phyloP scores from a whole-genome alignment of 179 eudicot genomes.

The Spinacia oleracea region DNA sequence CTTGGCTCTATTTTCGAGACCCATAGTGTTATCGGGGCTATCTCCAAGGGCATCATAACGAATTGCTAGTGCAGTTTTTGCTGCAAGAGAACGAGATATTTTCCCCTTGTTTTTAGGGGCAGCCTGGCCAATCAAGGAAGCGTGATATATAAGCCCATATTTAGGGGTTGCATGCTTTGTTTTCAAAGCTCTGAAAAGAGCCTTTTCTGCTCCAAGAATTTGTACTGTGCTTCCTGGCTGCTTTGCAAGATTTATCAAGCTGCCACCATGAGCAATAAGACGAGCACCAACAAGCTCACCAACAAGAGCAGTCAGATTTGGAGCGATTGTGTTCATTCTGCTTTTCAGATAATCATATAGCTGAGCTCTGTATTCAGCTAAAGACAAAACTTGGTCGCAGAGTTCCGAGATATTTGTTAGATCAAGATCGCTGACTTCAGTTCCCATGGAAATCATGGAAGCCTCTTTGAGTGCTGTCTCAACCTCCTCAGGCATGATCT shows the following conservation, averaged over 20 bases:
- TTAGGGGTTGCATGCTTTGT: constrained; percentile 97
- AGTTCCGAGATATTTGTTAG: constrained; percentile 76
- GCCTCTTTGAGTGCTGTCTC: constrained; percentile 89
- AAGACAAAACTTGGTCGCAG: constrained; percentile 85
- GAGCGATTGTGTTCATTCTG: constrained; percentile 96
- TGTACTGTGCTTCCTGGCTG: constrained; percentile 98
- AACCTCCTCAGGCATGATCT: constrained; percentile 81
- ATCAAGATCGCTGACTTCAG: constrained; percentile 96
- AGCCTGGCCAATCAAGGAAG: constrained; percentile 93
- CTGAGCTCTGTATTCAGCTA: constrained; percentile 88
- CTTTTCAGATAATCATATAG: constrained; percentile 83
- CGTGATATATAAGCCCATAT: constrained; percentile 94
- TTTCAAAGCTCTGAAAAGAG: constrained; percentile 92
- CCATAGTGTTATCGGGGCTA: constrained; percentile 77
- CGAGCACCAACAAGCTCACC: constrained; percentile 99
- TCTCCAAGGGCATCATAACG: constrained; percentile 95
- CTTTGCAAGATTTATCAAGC: constrained; percentile 89
- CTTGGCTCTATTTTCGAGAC: constrained; percentile 73
- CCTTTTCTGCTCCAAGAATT: constrained; percentile 98
- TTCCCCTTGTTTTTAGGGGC: constrained; percentile 94
- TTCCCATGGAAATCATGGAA: constrained; percentile 90
- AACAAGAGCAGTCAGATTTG: constrained; percentile 90
- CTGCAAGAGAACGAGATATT: constrained; percentile 89
- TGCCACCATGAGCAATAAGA: constrained; percentile 92
- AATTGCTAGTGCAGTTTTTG: constrained; percentile 83